Evolutionary conservation across 495 filamentous ascomycete species (phyloP), one percentile per base, ranked within the genome.

Genomic region (Aspergillus ostianus): DNA sequence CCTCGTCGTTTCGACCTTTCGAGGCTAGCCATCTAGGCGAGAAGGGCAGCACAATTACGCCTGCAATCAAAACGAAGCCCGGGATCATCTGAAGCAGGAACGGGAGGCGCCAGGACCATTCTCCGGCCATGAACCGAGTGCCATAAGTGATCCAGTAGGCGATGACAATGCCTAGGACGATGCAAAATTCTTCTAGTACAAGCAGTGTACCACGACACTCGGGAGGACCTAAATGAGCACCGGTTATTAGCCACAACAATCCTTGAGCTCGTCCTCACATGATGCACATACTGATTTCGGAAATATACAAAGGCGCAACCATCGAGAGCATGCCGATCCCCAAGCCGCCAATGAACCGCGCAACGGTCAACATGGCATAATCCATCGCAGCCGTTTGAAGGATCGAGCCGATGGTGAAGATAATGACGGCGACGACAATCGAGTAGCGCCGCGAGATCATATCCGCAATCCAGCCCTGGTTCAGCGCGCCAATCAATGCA

Each of bases 401-500:
- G 3, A 78, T 66, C 0, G 80, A 80, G 0, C 85, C 84, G 50
- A 86, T 26, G 0, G 73, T 77, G 63, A 86, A 87, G 56, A 87
- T 78, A 6, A 67, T 57, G 8, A 84, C 82, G 8, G 82, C 83
- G 6, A 86, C 73, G 7, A 85, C 55, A 49, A 87, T 81, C 0
- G 82, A 82, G 53, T 80, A 85, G 29, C 83, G 80, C 10, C 84
- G 73, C 8, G 81, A 85, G 53, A 84, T 79, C 64, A 75, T 80
- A 61, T 87, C 84, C 0, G 84, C 83, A 41, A 86, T 74, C 75
- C 78, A 85, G 2, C 84, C 84, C 62, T 84, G 79, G 53, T 83
- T 83, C 17, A 86, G 57, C 0, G 82, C 82, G 51, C 82, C 81
- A 2, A 82, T 54, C 51, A 85, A 69, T 12, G 83, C 84, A 12